Base-by-base conservation (phyloP, 2,329 filamentous ascomycete genomes). In the Apiospora hydei region DNA sequence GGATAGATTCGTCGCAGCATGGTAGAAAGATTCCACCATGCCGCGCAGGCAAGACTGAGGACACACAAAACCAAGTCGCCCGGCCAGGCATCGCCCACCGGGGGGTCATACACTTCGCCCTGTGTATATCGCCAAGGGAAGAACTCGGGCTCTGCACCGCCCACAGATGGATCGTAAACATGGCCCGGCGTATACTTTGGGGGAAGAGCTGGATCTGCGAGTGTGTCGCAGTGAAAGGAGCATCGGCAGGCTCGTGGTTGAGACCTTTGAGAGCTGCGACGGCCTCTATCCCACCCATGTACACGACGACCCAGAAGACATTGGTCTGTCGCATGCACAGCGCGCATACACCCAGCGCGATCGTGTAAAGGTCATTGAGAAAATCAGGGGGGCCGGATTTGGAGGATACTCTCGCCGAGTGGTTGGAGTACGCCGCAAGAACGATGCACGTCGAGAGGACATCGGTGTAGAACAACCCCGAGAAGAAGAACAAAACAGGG, bases 401-500 rank as follows among this genome's bases (percentile, higher is more conserved):
- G 44, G 75, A 72, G 24, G 81, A 82, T 1, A 88, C 74, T 21
- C 89, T 85, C 34, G 78, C 73, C 5, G 91, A 81, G 73, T 89
- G 88, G 71, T 88, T 84, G 47, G 88, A 84, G 78, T 95, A 96
- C 0, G 90, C 89, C 2, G 90, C 80, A 11, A 98, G 83, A 0
- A 98, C 94, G 1, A 91, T 87, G 10, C 93, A 85, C 0, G 95
- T 93, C 0, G 96, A 97, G 69, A 93, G 87, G 3, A 98, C 88
- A 81, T 99, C 96, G 0, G 96, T 99, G 81, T 99, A 99, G 82
- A 97, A 99, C 10, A 99, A 85, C 0, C 90, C 95, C 0, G 94
- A 96, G 82, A 99, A 99, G 87, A 99, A 99, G 86, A 98, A 98
- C 0, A 99, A 81, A 0, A 95, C 90, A 0, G 96, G 96, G 74